Conservation (phyloP, 2,329 filamentous ascomycete species). For the Leptographium lundbergii region DNA sequence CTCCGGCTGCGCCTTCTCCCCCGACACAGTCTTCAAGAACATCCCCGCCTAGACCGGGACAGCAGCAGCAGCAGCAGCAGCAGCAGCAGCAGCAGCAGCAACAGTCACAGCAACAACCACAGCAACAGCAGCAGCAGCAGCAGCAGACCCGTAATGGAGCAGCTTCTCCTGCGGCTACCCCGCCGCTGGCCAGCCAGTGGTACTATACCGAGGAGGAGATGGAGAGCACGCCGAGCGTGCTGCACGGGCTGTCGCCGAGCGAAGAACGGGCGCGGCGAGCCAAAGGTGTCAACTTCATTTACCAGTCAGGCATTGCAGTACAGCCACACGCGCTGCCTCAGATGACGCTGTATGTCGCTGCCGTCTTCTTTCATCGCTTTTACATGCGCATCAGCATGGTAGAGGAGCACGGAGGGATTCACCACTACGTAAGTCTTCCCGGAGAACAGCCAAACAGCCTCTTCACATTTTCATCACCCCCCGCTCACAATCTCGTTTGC, state of each 20-base stretch:
- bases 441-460: background rate
- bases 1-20: slow-evolving; percentile 49
- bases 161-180: background rate
- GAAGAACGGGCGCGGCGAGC: slow-evolving; percentile 72
- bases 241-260: slow-evolving; percentile 64
- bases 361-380: slow-evolving; percentile 91
- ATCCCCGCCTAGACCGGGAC: slow-evolving; percentile 36
- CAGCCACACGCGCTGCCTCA: slow-evolving; percentile 59
- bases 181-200: slow-evolving; percentile 55
- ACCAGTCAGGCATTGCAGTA: slow-evolving; percentile 83
- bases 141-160: slow-evolving; percentile 1
- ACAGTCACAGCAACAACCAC: background rate
- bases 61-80: background rate
- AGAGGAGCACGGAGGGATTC: slow-evolving; percentile 61
- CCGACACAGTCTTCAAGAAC: slow-evolving; percentile 41
- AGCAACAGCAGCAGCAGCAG: background rate
- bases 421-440: slow-evolving; percentile 68
- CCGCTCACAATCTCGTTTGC: too few relatives aligned
- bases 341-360: slow-evolving; percentile 81
- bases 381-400: slow-evolving; percentile 83
- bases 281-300: slow-evolving; percentile 94
- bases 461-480: too few relatives aligned
- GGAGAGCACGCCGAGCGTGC: slow-evolving; percentile 66
- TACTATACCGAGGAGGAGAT: slow-evolving; percentile 78
- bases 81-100: slow-evolving; percentile 13